Conservation (phyloP, 257 asterid genomes). For the Solanum sejunctum region DNA sequence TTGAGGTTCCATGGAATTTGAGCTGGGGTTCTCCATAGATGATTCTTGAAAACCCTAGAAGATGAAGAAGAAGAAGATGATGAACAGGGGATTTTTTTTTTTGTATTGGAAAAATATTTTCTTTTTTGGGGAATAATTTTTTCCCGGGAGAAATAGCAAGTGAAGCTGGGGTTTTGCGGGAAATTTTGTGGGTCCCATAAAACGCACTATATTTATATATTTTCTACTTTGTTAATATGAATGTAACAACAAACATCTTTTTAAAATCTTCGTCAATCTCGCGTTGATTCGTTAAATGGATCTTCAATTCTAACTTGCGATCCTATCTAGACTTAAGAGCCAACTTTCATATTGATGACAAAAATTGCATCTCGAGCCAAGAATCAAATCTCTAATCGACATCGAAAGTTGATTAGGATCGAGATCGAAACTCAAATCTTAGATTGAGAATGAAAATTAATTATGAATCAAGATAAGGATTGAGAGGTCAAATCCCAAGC, state of each 20-base stretch:
- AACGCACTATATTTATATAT: background rate
- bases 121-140: background rate
- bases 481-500: too few relatives aligned
- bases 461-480: background rate
- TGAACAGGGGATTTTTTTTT: background rate
- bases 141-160: background rate
- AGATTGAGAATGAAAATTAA: background rate
- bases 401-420: background rate
- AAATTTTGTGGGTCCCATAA: background rate
- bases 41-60: background rate
- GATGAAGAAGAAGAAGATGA: background rate
- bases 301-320: background rate
- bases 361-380: too few relatives aligned
- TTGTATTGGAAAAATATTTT: background rate
- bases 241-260: background rate
- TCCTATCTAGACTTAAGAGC: background rate
- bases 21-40: conserved; percentile 7
- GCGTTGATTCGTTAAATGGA: background rate
- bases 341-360: background rate
- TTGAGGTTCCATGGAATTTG: background rate
- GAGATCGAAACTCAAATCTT: background rate
- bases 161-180: background rate
- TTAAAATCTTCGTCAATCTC: background rate
- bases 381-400: too few relatives aligned
- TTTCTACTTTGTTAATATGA: background rate